phyloP scores from a whole-genome alignment of 2,329 filamentous ascomycete genomes.

The Penicillium sp. region DNA sequence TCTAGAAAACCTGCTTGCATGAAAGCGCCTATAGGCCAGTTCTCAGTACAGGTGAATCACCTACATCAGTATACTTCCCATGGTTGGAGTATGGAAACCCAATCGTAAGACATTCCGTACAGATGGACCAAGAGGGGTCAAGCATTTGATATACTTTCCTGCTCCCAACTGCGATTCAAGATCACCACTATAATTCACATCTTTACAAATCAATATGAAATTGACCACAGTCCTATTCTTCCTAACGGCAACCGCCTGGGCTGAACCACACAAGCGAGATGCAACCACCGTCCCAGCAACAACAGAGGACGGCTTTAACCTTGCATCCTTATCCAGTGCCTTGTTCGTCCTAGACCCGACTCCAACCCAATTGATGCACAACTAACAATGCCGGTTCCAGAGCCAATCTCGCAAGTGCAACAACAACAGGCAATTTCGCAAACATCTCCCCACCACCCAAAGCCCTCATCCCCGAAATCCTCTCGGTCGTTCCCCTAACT shows the following conservation, averaged over 20 bases:
- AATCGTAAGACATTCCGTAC: neutral
- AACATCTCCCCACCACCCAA: constrained; percentile 34
- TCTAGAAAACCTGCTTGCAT: neutral
- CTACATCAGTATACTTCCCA: neutral
- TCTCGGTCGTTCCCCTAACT: constrained; percentile 32
- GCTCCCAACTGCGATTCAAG: neutral
- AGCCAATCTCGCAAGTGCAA: constrained; percentile 18
- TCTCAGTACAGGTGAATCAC: neutral
- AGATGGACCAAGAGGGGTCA: constrained; percentile 4
- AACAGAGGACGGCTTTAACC: constrained; percentile 13
- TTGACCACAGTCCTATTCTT: constrained; percentile 11
- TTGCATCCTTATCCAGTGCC: constrained; percentile 20
- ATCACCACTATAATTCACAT: neutral
- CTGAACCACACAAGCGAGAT: constrained; percentile 15
- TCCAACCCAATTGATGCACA: neutral
- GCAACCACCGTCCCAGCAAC: neutral
- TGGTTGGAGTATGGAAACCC: neutral
- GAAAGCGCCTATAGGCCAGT: neutral
- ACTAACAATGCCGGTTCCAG: neutral
- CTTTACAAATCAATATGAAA: constrained; percentile 3
- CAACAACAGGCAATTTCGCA: constrained; percentile 29
- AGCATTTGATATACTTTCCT: constrained; percentile 19
- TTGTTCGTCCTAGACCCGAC: constrained; percentile 10
- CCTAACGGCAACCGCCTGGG: constrained; percentile 16
- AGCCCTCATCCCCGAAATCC: constrained; percentile 30